Percentiles rank a stretch among this genome's conserved stretches.
Evolutionary conservation across 140 eudicot species (phyloP).

Genomic region (Senecio squalidus): DNA sequence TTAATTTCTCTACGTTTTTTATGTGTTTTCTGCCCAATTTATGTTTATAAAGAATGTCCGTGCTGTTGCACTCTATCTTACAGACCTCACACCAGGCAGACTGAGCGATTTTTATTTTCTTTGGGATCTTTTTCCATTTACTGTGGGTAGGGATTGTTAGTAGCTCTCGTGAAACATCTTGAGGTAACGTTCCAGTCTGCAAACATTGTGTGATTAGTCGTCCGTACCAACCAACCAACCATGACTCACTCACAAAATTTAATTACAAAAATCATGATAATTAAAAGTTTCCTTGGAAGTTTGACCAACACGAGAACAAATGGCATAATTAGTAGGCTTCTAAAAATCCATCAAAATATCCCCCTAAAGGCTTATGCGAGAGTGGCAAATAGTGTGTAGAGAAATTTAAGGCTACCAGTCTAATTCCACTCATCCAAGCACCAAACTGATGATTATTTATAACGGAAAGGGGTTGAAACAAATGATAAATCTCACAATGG

Average conservation of each 20-base stretch:
- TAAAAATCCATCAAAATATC: neutral
- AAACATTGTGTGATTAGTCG: neutral
- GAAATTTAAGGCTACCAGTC: neutral
- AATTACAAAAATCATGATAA: neutral
- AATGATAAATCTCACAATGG: neutral
- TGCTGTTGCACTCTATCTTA: constrained; percentile 43
- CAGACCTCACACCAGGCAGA: constrained; percentile 71
- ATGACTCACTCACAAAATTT: no score
- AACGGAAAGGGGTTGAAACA: neutral
- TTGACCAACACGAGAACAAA: neutral
- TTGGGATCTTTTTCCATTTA: constrained; percentile 34
- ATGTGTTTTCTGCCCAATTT: constrained; percentile 57
- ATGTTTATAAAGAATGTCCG: constrained; percentile 45
- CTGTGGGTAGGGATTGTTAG: constrained; percentile 17
- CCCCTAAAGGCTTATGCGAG: neutral
- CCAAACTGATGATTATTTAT: neutral
- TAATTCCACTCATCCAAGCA: neutral
- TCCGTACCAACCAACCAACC: no score
- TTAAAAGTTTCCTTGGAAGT: neutral
- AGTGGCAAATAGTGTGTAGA: neutral
- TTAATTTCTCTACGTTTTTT: constrained; percentile 42
- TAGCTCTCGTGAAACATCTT: constrained; percentile 28
- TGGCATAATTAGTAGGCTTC: constrained; percentile 2
- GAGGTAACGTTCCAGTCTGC: constrained; percentile 28
- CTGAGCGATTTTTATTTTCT: constrained; percentile 44